Evolutionary conservation across 352 stramenopile species (phyloP), one percentile per base, ranked within the genome.

Genomic region (Phytophthora tentaculata): DNA sequence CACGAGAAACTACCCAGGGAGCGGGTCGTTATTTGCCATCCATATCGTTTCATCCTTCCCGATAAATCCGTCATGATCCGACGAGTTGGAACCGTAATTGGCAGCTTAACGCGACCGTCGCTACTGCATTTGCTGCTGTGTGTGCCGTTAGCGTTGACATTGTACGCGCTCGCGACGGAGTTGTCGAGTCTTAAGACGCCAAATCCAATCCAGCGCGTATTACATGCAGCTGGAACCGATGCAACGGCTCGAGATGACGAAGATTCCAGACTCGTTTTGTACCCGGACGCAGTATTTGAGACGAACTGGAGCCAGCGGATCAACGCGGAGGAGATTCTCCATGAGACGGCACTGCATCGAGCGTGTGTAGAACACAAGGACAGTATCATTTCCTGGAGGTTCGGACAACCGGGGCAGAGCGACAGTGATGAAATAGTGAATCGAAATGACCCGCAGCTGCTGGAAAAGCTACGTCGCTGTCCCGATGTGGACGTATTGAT

Each of bases 401-500:
- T 73, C 29, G 59, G 62, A 28, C 23, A 16, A 10, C 24, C 17
- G 14, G 45, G 59, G 4, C 35, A 57, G 37, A 41, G 37, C 43
- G 50, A 69, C 14, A 55, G 12, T 17, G 10, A 39, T 22, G 20
- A 64, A 22, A 35, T 83, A 55, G 49, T 85, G 7, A 50, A 78
- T 19, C 20, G 37, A 64, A 37, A 70, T 39, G 76, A 86, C 19
- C 56, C 65, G 2, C 23, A 75, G n/a, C 53, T 91, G 32, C 55
- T 88, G 47, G 55, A 86, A 17, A 77, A 74, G 47, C 61, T 91
- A 35, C 66, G 72, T n/a, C 57, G 78, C 13, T 43, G 44, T 50
- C 44, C 20, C 4, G 45, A 52, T 52, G 45, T 52, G 13, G 45
- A 52, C 45, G 26, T 88, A 79, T 32, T 86, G 67, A 56, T 88